Evolutionary conservation across 768 basidiomycete species (phyloP).

Genomic region (Pleurotus tuber-regium): DNA sequence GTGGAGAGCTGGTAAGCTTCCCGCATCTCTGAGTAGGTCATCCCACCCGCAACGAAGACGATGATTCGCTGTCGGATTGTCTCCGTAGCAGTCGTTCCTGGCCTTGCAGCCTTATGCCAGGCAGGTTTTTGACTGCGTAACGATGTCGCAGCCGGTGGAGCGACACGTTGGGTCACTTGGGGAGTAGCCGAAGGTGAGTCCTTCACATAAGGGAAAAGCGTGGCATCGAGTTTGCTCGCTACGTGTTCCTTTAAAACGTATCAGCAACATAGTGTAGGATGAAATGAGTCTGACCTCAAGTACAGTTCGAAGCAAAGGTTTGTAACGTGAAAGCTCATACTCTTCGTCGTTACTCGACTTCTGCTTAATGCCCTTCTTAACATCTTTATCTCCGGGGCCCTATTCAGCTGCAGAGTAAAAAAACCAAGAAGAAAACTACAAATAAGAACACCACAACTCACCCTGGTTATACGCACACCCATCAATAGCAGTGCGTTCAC

Average conservation of each 20-base stretch:
- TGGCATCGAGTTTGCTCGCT: constrained; percentile 70
- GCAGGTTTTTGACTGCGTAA: constrained; percentile 86
- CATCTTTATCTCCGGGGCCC: constrained; percentile 76
- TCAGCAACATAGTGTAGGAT: background rate
- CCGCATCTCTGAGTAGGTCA: constrained; percentile 95
- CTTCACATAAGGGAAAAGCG: constrained; percentile 86
- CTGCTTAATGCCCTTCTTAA: constrained; percentile 78
- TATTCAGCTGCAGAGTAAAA: constrained; percentile 24
- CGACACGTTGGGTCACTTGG: constrained; percentile 45
- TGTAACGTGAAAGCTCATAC: constrained; percentile 94
- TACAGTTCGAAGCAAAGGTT: constrained; percentile 76
- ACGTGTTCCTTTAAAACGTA: constrained; percentile 67
- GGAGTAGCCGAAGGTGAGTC: constrained; percentile 62
- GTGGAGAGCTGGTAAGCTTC: constrained; percentile 80
- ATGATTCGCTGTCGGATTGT: constrained; percentile 73
- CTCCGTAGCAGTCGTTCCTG: constrained; percentile 43
- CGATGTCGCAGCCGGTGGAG: constrained; percentile 64
- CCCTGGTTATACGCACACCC: constrained; percentile 83
- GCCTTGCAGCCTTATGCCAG: constrained; percentile 79
- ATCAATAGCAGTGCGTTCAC: constrained; percentile 83
- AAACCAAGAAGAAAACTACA: background rate
- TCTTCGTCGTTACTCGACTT: constrained; percentile 81
- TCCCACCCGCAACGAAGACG: constrained; percentile 91
- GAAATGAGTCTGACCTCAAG: constrained; percentile 60
- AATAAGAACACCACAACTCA: constrained; percentile 30